Evolutionary conservation across 345 rosid genomes (phyloP), one percentile per base, ranked within the genome.

Genomic region (Pistacia integerrima): DNA sequence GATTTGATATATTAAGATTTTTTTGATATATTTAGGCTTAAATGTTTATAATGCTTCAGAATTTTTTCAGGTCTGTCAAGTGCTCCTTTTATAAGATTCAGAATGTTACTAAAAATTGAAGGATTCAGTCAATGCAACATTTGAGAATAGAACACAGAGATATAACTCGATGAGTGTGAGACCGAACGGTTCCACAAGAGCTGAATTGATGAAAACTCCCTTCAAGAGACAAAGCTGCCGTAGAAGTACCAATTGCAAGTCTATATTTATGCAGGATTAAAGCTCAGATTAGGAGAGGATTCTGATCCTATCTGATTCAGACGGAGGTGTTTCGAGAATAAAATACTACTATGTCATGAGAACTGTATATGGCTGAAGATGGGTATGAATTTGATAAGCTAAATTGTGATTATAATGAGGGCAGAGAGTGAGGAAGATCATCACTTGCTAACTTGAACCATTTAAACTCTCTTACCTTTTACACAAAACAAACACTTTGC

Each of bases 181-280:
- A 75, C 92, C 94, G 54, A 88, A 90, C 73, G 94, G 94, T 82
- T 90, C 94, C 77, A 90, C 89, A 20, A 90, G 83, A 76, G 94
- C 92, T 48, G 92, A 91, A 83, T 88, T 86, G 80, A 90, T 85
- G 85, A 90, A 90, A 75, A 87, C 94, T 52, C 94, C 94, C 91
- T 90, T 78, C 80, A 85, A 80, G 75, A 77, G 72, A 79, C 71
- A 25, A 79, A 82, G 36, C 60, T 79, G 16, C 67, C 76, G 76
- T 11, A 74, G 59, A 80, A 71, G 22, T 70, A 77, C 35, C 25
- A 25, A 25, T 25, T 1, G 25, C 25, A 25, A 25, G 25, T 25
- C 25, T 25, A 25, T 25, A 25, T 25, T 25, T 25, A 25, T 1
- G 25, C 25, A 25, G 25, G 25, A 25, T 25, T 25, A 25, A 25